These are phyloP conservation scores for Debaryomyces psychrophilus DNA, from an alignment of 1,139 yeast species.

Conservation along the genomic window DNA sequence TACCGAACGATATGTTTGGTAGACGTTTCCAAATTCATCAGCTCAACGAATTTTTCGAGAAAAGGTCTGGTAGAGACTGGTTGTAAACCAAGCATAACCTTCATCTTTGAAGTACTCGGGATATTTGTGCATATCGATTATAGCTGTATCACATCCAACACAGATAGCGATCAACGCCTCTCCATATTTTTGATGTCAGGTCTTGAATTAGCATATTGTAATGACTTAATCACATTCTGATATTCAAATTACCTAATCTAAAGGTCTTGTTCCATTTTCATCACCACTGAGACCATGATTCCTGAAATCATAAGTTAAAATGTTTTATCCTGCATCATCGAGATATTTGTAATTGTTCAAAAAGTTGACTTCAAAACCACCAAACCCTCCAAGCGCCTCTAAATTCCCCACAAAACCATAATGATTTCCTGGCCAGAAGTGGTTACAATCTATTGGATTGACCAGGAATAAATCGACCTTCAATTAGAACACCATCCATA, in stretches of 20 bases:
- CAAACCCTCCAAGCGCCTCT: conserved; percentile 7
- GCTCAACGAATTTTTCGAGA: not conserved
- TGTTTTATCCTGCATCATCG: conserved; percentile 12
- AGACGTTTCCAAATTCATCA: not conserved
- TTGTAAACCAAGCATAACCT: conserved; percentile 8
- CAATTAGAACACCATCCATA: conserved; percentile 9
- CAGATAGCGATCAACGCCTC: conserved; percentile 10
- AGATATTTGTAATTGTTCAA: conserved; percentile 8
- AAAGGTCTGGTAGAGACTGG: conserved; percentile 11
- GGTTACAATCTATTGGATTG: conserved; percentile 9
- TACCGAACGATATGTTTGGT: not conserved
- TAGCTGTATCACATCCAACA: conserved; percentile 10
- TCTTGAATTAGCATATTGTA: conserved; percentile 10
- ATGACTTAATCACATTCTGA: conserved; percentile 12
- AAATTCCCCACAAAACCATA: conserved; percentile 11
- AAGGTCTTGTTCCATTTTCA: conserved; percentile 8
- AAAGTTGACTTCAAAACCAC: conserved; percentile 13
- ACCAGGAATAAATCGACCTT: conserved; percentile 13
- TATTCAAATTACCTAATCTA: conserved; percentile 10
- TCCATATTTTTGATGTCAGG: conserved; percentile 10
- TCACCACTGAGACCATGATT: conserved; percentile 12
- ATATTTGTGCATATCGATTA: conserved; percentile 8
- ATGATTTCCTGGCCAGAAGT: conserved; percentile 12
- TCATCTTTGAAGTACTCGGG: conserved; percentile 10
- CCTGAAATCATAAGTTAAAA: conserved; percentile 11